A percentile compares a stretch with the other conserved stretches of the same genome.
These are phyloP conservation scores for Starmerella apicola DNA, from an alignment of 805 yeast species.

Conservation along the genomic window DNA sequence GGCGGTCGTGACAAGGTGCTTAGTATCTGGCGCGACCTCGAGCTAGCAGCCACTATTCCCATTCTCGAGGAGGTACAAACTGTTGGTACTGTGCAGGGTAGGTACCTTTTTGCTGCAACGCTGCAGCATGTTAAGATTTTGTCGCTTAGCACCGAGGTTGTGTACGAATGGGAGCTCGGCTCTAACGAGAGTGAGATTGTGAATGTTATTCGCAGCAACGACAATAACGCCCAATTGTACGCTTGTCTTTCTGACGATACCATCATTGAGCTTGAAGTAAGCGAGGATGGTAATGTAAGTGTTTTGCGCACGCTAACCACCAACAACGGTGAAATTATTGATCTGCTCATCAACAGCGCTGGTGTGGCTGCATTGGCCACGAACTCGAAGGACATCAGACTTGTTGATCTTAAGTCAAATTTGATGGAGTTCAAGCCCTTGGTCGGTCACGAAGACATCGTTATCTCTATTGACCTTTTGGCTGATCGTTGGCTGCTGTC, in stretches of 20 bases:
- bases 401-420: conserved; percentile 36
- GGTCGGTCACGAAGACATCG: conserved; percentile 76
- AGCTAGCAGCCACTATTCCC: conserved; percentile 55
- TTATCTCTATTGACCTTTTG: conserved; percentile 67
- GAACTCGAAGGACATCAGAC: conserved; percentile 76
- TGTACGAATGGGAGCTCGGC: conserved; percentile 14
- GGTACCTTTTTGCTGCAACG: conserved; percentile 16
- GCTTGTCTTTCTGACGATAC: conserved; percentile 67
- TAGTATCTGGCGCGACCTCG: conserved; percentile 38
- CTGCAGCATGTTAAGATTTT: conserved; percentile 15
- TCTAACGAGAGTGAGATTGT: conserved; percentile 18
- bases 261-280: conserved; percentile 37
- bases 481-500: conserved; percentile 89
- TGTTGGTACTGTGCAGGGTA: conserved; percentile 25
- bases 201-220: conserved; percentile 2
- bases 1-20: conserved; percentile 85
- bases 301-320: conserved; percentile 47
- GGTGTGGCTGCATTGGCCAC: conserved; percentile 70
- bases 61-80: conserved; percentile 41
- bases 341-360: conserved; percentile 48
- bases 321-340: conserved; percentile 92
- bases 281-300: conserved; percentile 4
- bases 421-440: conserved; percentile 37
- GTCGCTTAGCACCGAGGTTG: conserved; percentile 17
- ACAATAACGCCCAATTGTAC: conserved; percentile 5